Conservation (phyloP, 176 grass and related monocot species). For the Triticum timopheevii region DNA sequence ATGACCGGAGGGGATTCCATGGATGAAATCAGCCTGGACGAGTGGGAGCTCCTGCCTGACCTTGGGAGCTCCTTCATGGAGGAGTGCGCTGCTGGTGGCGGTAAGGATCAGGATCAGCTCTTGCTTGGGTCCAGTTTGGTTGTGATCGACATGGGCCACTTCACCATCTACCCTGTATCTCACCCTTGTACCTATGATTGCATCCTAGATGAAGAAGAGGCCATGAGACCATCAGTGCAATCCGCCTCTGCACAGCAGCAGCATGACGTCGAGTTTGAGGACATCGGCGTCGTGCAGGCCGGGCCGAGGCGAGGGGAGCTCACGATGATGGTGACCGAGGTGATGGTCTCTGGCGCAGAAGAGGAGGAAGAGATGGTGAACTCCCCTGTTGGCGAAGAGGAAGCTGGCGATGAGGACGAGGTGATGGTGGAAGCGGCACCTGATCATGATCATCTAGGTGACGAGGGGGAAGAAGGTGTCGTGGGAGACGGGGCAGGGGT, state of each 20-base stretch:
- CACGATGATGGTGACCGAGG: background rate
- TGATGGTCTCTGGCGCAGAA: conserved; percentile 16
- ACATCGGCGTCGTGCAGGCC: conserved; percentile 35
- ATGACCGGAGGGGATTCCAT: conserved; percentile 39
- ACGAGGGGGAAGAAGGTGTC: background rate
- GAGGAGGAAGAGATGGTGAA: conserved; percentile 28
- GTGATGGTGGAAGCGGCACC: conserved; percentile 14
- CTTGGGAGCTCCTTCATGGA: conserved; percentile 39
- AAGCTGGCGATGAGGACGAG: conserved; percentile 16
- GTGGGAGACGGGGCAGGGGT: background rate
- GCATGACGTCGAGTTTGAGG: conserved; percentile 27
- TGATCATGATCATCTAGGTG: conserved; percentile 20
- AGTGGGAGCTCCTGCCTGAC: conserved; percentile 88
- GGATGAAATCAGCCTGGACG: conserved; percentile 60
- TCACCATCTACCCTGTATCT: conserved; percentile 31
- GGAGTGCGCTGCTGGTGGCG: conserved; percentile 7
- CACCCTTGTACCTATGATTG: conserved; percentile 26
- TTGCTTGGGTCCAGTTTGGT: conserved; percentile 29
- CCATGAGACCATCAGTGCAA: background rate
- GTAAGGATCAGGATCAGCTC: conserved; percentile 45
- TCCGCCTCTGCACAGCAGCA: background rate
- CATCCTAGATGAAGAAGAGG: background rate
- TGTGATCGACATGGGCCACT: conserved; percentile 67
- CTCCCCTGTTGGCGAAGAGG: background rate
- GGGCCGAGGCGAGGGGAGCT: background rate